Base-by-base conservation (phyloP, 305 asterid species). In the Ilex paraguariensis region DNA sequence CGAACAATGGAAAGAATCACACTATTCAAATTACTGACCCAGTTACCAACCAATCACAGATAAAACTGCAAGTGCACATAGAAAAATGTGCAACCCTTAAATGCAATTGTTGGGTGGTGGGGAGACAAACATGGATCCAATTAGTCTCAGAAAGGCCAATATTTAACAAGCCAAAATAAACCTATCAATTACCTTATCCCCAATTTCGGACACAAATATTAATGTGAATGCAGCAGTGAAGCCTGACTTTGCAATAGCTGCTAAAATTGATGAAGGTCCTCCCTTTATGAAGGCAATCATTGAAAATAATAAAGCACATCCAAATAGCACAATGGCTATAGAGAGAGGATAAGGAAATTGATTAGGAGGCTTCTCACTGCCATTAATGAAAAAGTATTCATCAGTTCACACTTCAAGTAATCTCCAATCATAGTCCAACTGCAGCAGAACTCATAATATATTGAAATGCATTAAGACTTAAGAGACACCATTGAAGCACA, bases 161-260 rank as follows among this genome's bases (percentile, higher is more conserved):
- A 36, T 36, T 7, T 49, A 49, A 49, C 53, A 49, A 49, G 14
- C 16, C 53, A 49, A 49, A 49, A 49, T 1, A 65, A 59, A 67
- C 52, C 36, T 28, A 67, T 46, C 53, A 66, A 17, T 68, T 81
- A 84, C 92, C 92, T 87, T 87, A 83, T 87, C 95, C 59, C 92
- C 95, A 63, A 87, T 87, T 75, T 87, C 95, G 10, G 92, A 87
- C 60, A 87, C 87, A 72, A 84, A 87, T 68, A 87, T 87, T 72
- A 87, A 68, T 3, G 92, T 80, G 81, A 87, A 84, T 10, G 95
- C 92, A 63, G 95, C 95, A 53, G 95, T 79, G 74, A 87, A 87
- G 68, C 92, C 95, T 9, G 95, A 84, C 75, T 84, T 87, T 2
- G 95, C 74, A 63, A 87, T 66, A 59, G 95, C 85, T 31, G 76